Percentiles rank a stretch among this genome's conserved stretches.
phyloP scores from a whole-genome alignment of 441 rosid genomes.

The Erysimum pusillum region DNA sequence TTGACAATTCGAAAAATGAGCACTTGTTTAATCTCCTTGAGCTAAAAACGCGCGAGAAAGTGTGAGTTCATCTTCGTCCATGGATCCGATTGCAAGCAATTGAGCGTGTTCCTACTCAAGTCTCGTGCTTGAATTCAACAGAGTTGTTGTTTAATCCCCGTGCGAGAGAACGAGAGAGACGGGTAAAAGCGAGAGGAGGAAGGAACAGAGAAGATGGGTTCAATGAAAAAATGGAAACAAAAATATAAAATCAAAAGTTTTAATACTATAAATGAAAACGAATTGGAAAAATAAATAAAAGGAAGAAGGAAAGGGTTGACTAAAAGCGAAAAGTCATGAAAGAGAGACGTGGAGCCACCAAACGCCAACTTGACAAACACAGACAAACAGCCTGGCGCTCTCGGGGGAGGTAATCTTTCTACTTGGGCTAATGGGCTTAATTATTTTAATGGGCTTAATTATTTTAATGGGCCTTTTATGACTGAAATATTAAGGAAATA shows the following conservation, averaged over 20 bases:
- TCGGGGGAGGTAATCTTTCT: too few species aligned
- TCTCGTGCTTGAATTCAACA: constrained; percentile 21
- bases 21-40: neutral
- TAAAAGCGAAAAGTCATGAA: constrained; percentile 45
- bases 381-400: constrained; percentile 40
- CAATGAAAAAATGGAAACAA: neutral
- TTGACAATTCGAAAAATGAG: constrained; percentile 28
- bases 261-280: neutral
- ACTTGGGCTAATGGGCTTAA: constrained; percentile 25
- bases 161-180: constrained; percentile 38
- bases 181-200: constrained; percentile 18
- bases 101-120: constrained; percentile 1
- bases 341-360: constrained; percentile 51
- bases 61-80: constrained; percentile 36
- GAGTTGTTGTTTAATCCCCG: neutral
- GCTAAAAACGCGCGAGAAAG: constrained; percentile 25
- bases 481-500: neutral
- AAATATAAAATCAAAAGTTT: neutral
- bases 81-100: constrained; percentile 31
- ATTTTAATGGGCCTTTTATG: constrained; percentile 6
- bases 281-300: neutral
- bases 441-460: constrained; percentile 4
- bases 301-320: constrained; percentile 48
- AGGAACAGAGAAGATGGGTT: constrained; percentile 32
- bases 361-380: constrained; percentile 45